phyloP scores from a whole-genome alignment of 495 filamentous ascomycete genomes.

The Aspergillus leporis region DNA sequence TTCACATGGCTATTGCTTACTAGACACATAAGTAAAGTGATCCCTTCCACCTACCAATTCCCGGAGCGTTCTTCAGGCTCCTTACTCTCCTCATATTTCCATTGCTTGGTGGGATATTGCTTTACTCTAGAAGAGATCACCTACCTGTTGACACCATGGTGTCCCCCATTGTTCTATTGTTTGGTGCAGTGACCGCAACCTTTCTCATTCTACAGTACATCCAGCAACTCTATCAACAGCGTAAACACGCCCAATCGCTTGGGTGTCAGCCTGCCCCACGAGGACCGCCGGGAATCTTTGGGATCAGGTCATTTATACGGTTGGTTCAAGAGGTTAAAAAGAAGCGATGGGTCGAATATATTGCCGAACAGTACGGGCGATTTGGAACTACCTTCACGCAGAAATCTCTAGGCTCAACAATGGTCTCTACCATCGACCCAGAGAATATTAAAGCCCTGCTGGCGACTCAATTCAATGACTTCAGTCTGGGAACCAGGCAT shows the following conservation, averaged over 20 bases:
- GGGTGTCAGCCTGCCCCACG: constrained; percentile 33
- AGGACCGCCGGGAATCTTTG: constrained; percentile 28
- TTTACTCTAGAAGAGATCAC: too few species aligned
- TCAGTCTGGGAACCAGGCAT: constrained; percentile 48
- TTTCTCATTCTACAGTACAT: constrained; percentile 31
- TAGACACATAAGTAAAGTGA: not conserved
- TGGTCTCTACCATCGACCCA: constrained; percentile 65
- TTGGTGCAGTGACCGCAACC: constrained; percentile 22
- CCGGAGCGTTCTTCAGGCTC: constrained; percentile 1
- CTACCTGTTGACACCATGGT: constrained; percentile 25
- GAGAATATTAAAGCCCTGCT: constrained; percentile 87
- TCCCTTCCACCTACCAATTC: not conserved
- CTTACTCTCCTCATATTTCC: not conserved
- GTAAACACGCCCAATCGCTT: constrained; percentile 34
- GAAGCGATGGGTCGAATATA: constrained; percentile 37
- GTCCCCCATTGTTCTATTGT: constrained; percentile 20
- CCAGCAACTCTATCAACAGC: constrained; percentile 26
- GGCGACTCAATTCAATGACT: constrained; percentile 77
- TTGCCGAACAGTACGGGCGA: constrained; percentile 29
- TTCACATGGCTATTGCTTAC: not conserved
- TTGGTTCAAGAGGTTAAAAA: constrained; percentile 32
- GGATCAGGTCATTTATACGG: constrained; percentile 32
- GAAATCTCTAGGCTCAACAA: constrained; percentile 21
- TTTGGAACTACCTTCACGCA: constrained; percentile 41
- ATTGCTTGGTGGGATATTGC: not conserved